Evolutionary conservation across 176 grass and related monocot species (phyloP).

Genomic region (Aegilops longissima): DNA sequence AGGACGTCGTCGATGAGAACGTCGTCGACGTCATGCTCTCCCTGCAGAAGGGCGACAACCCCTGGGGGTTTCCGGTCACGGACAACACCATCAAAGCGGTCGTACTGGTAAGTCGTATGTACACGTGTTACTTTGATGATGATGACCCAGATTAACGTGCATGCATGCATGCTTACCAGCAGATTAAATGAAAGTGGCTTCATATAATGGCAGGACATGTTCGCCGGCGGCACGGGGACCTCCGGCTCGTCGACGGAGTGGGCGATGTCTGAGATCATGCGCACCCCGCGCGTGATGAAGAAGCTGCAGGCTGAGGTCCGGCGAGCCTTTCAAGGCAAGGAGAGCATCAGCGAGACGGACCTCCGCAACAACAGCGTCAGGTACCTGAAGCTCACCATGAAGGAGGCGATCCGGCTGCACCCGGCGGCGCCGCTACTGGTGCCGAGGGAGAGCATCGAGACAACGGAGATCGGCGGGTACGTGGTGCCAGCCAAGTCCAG

Average conservation of each 20-base stretch:
- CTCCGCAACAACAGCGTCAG: not conserved
- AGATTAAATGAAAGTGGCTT: not conserved
- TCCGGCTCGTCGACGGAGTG: slow-evolving; percentile 49
- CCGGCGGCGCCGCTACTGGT: slow-evolving; percentile 40
- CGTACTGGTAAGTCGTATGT: slow-evolving; percentile 1
- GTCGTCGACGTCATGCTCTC: slow-evolving; percentile 39
- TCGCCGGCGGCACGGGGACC: slow-evolving; percentile 15
- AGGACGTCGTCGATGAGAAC: slow-evolving; percentile 26
- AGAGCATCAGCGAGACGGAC: slow-evolving; percentile 10
- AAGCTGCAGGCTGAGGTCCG: slow-evolving; percentile 40
- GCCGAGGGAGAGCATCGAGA: slow-evolving; percentile 33
- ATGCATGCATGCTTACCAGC: not conserved
- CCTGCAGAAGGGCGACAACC: slow-evolving; percentile 16
- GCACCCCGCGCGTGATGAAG: slow-evolving; percentile 32
- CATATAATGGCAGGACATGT: slow-evolving; percentile 2
- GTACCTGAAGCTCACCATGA: slow-evolving; percentile 45
- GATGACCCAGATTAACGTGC: too few relatives aligned
- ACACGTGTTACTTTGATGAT: not conserved
- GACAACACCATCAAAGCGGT: slow-evolving; percentile 48
- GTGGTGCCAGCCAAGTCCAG: slow-evolving; percentile 36
- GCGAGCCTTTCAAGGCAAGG: not conserved
- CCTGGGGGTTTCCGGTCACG: slow-evolving; percentile 27
- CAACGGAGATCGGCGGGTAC: slow-evolving; percentile 37
- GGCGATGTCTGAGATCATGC: slow-evolving; percentile 46
- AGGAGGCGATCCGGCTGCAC: slow-evolving; percentile 51